A percentile compares a stretch with the other conserved stretches of the same genome.
phyloP scores from a whole-genome alignment of 371 early-diverging fungal genomes.

The Mortierella sp. region DNA sequence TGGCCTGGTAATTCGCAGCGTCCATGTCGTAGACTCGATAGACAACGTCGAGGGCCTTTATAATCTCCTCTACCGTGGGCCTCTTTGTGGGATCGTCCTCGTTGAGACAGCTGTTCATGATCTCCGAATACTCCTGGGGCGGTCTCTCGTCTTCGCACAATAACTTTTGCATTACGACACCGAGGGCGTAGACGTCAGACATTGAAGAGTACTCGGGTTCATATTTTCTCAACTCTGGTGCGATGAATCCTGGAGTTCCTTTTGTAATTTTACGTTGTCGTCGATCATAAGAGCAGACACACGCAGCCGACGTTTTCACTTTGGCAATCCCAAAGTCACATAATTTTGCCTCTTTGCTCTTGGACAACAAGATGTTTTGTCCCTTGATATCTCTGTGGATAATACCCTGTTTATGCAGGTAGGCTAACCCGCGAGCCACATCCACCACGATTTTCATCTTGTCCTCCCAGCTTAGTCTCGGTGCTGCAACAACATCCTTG shows the following conservation, averaged over 20 bases:
- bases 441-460: conserved; percentile 18
- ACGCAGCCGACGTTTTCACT: not conserved
- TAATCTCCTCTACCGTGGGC: conserved; percentile 2
- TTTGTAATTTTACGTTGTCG: not conserved
- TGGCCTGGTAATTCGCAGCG: not conserved
- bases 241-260: conserved; percentile 14
- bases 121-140: not conserved
- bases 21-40: not conserved
- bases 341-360: conserved; percentile 9
- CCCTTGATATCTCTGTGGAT: too few species aligned
- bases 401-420: conserved; percentile 20
- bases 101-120: not conserved
- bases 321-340: conserved; percentile 21
- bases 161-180: conserved; percentile 15
- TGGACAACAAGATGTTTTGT: conserved; percentile 10
- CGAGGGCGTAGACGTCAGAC: conserved; percentile 14
- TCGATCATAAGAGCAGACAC: not conserved
- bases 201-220: conserved; percentile 12
- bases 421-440: conserved; percentile 9
- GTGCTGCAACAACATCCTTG: not conserved
- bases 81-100: conserved; percentile 9
- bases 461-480: conserved; percentile 10
- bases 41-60: not conserved
- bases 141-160: not conserved
- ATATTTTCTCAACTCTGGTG: not conserved